Evolutionary conservation across 352 stramenopile species (phyloP).

Genomic region (Pythium oligandrum): DNA sequence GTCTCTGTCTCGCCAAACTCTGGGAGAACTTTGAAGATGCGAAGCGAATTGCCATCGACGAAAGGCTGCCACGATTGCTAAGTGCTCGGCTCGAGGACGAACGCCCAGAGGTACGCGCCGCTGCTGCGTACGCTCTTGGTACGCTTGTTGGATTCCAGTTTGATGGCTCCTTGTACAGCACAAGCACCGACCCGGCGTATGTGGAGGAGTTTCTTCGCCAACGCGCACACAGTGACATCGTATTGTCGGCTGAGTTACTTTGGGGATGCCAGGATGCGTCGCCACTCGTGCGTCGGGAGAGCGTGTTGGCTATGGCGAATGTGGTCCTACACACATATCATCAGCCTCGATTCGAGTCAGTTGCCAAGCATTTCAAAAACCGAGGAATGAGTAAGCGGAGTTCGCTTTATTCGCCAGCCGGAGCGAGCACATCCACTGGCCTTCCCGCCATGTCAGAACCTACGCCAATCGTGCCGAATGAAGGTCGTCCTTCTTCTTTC

Average conservation of each 20-base stretch:
- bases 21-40: constrained; percentile 89
- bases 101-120: constrained; percentile 87
- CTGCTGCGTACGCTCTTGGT: constrained; percentile 91
- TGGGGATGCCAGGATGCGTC: constrained; percentile 75
- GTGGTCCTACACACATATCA: constrained; percentile 87
- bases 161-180: constrained; percentile 44
- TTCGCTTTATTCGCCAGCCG: too few species aligned
- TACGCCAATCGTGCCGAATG: too few species aligned
- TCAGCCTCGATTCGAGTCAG: constrained; percentile 74
- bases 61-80: constrained; percentile 84
- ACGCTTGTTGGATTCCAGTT: constrained; percentile 86
- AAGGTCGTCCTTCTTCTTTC: too few species aligned
- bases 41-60: constrained; percentile 83
- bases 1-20: constrained; percentile 94
- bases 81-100: constrained; percentile 80
- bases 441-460: too few species aligned
- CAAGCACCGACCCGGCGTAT: constrained; percentile 19
- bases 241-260: constrained; percentile 61
- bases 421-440: too few species aligned
- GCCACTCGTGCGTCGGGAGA: constrained; percentile 79
- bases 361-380: constrained; percentile 80
- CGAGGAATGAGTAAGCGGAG: constrained; percentile 19
- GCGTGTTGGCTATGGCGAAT: constrained; percentile 77
- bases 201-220: constrained; percentile 61
- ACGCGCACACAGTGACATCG: constrained; percentile 59